Percentiles rank a stretch among this genome's conserved stretches.
Evolutionary conservation across 73 alveolate species (phyloP).

Genomic region (Tetrahymena thermophila): DNA sequence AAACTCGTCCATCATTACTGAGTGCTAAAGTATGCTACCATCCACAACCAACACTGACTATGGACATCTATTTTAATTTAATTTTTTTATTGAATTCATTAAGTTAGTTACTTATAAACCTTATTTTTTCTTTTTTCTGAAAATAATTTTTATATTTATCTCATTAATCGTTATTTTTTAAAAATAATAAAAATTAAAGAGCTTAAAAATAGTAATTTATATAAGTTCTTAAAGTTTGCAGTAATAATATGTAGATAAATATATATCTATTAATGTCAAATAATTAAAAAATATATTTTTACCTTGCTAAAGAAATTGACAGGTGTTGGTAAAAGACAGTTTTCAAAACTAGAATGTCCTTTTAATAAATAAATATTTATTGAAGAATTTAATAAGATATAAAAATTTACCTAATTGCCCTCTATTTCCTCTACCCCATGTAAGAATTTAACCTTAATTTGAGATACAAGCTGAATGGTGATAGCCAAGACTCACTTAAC

Average conservation of each 20-base stretch:
- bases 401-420: slow-evolving; percentile 58
- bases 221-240: no score
- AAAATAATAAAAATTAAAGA: no score
- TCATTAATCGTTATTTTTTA: no score
- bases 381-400: not conserved
- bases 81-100: not conserved
- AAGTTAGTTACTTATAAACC: no score
- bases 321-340: not conserved
- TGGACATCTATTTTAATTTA: not conserved
- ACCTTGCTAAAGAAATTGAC: not conserved
- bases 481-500: not conserved
- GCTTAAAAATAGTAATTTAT: no score
- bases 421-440: slow-evolving; percentile 94
- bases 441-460: slow-evolving; percentile 62
- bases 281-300: not conserved
- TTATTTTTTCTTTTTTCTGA: no score
- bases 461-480: slow-evolving; percentile 5
- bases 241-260: no score
- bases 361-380: not conserved
- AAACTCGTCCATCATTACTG: slow-evolving; percentile 67
- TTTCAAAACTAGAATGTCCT: slow-evolving; percentile 71
- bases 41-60: slow-evolving; percentile 68
- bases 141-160: no score
- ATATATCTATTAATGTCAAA: no score
- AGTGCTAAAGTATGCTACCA: slow-evolving; percentile 86